Evolutionary conservation across 202 grass and related monocot species (phyloP), one percentile per base, ranked within the genome.

Genomic region (Musa balbisiana): DNA sequence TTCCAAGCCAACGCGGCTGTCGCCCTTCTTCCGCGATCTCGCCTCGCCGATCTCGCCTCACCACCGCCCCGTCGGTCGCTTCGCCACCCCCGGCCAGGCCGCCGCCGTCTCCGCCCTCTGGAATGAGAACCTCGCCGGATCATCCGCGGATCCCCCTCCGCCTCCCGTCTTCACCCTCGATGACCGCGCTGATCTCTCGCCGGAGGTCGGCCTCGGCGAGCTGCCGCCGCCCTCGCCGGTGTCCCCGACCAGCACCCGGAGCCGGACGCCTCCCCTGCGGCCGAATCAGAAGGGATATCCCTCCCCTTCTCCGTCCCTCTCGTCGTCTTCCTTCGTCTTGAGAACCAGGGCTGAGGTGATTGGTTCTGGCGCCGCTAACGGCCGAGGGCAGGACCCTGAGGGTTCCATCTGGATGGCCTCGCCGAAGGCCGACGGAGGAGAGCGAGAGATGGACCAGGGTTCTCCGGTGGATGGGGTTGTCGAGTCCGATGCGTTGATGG

Each of bases 1-100:
- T 43, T 64, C 60, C 52, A 77, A 66, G 14, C 75, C 75, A 2
- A 17, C 52, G 23, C 75, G 75, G 43, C 2, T 66, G 11, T 77
- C 75, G 11, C 75, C 75, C 2, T 77, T 77, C 59, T 77, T 65
- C 22, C 75, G 75, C 20, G 62, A 77, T 21, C 75, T 77, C 75
- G 75, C 75, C 60, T 26, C 75, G 10, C 75, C 75, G 25, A 26
- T 77, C 75, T 77, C 60, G 8, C 8, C 62, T 21, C 75, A 77
- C 62, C 75, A 50, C 60, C 27, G 55, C 19, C 3, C 49, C 49
- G 43, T 3, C 60, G 43, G 75, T n/a, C 21, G 49, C 10, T 51
- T 25, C 62, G n/a, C 74, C 19, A 15, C 72, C 24, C 6, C 13
- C 53, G 22, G 53, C 23, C 22, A 55, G 8, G 72, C 24, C 15